phyloP scores from a whole-genome alignment of 768 basidiomycete species.

The Kwoniella europaea region DNA sequence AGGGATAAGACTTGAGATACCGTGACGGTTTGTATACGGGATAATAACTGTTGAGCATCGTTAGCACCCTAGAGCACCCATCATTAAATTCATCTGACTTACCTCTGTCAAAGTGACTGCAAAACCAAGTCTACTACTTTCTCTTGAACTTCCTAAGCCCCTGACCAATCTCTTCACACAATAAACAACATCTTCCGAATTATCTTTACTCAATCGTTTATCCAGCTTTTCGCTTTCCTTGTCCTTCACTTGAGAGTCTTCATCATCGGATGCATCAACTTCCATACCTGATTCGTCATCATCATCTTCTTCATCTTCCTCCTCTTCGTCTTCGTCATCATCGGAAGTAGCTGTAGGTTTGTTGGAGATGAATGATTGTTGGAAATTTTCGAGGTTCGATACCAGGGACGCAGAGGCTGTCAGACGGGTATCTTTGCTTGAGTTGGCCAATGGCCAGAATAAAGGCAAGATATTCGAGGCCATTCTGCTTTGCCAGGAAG shows the following conservation, averaged over 20 bases:
- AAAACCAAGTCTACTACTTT: constrained; percentile 92
- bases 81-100: constrained; percentile 36
- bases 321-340: constrained; percentile 61
- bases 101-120: constrained; percentile 96
- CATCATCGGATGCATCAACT: constrained; percentile 51
- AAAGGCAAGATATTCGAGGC: constrained; percentile 89
- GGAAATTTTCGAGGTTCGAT: constrained; percentile 80
- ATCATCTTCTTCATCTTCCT: constrained; percentile 48
- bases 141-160: constrained; percentile 87
- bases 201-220: constrained; percentile 64
- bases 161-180: constrained; percentile 83
- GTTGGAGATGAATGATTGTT: constrained; percentile 62
- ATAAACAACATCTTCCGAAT: constrained; percentile 91
- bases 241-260: constrained; percentile 27
- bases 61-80: too few species aligned
- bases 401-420: constrained; percentile 85
- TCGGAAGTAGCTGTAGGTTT: constrained; percentile 8
- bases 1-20: constrained; percentile 77
- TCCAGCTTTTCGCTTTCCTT: constrained; percentile 47
- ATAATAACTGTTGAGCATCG: constrained; percentile 67
- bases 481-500: constrained; percentile 23
- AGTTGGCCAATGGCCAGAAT: constrained; percentile 90
- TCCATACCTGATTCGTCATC: constrained; percentile 50
- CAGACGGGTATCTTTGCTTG: constrained; percentile 76
- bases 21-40: constrained; percentile 76